Evolutionary conservation across 2,329 filamentous ascomycete genomes (phyloP), one percentile per base, ranked within the genome.

Genomic region (Aureobasidium sp.): DNA sequence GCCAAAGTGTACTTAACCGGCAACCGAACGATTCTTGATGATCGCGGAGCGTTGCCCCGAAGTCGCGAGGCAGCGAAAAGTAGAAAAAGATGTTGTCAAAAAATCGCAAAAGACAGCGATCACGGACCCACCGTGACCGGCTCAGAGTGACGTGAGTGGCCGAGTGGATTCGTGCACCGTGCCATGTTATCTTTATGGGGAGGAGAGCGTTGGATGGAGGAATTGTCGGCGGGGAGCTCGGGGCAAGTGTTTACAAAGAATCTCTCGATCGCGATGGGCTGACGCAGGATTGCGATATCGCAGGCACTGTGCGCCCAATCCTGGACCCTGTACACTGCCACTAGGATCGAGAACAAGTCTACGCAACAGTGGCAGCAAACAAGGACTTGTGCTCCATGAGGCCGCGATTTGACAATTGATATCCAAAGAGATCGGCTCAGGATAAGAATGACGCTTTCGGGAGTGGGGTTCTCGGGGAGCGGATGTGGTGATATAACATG

Each of bases 241-340:
- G 55, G 42, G 42, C 55, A 58, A 49, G 42, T 49, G 55, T 58
- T 58, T 49, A 35, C 38, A 57, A 55, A 42, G 38, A 46, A 57
- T 45, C 27, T 11, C 21, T 40, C 53, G 55, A 58, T 58, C 55
- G 55, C 43, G 55, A 58, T 58, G 33, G 15, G 13, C 11, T 21
- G 21, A 15, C 23, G 15, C 21, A 27, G 21, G 21, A 21, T 25
- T 47, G 55, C 53, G 40, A 57, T 37, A 37, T 46, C 53, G 53
- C 53, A 45, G 17, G 15, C 19, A 13, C n/a, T 38, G 51, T 55
- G 25, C 37, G 27, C 27, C 37, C 51, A 42, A 10, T 15, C 29
- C 10, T 9, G 27, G 27, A 8, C 23, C 15, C 23, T 55, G 35
- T 43, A 55, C 37, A 40, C 17, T 33, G 25, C 21, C 8, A 42